These are phyloP conservation scores for Luzula sylvatica DNA, from an alignment of 176 grass and related monocot species.

Conservation along the genomic window DNA sequence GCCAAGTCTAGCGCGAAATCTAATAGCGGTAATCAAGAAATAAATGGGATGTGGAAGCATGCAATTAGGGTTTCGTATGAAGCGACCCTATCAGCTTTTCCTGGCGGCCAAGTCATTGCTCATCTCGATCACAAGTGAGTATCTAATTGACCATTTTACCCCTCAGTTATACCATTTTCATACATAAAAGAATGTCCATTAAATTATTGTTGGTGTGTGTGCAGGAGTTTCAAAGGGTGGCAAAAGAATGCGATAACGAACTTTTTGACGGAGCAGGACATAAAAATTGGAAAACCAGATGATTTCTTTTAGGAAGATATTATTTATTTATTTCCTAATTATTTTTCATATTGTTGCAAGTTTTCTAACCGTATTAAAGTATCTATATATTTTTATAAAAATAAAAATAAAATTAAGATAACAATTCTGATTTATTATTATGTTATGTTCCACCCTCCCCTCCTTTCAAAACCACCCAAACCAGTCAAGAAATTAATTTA, in stretches of 20 bases:
- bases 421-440: no score
- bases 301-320: slow-evolving; percentile 35
- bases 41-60: slow-evolving; percentile 84
- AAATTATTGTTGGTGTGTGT: neutral
- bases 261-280: slow-evolving; percentile 57
- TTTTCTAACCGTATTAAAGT: no score
- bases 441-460: no score
- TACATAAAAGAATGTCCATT: no score
- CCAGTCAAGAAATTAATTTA: no score
- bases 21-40: slow-evolving; percentile 16
- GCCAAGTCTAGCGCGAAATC: slow-evolving; percentile 37
- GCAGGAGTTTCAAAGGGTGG: slow-evolving; percentile 97
- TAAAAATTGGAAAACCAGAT: slow-evolving; percentile 68
- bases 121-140: slow-evolving; percentile 99
- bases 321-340: no score
- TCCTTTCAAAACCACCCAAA: no score
- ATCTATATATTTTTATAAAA: no score
- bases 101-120: slow-evolving; percentile 76
- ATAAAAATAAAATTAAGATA: no score
- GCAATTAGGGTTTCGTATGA: slow-evolving; percentile 82
- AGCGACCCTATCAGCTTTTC: slow-evolving; percentile 72
- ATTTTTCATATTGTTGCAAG: no score
- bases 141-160: no score
- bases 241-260: slow-evolving; percentile 74
- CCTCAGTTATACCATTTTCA: no score